phyloP scores from a whole-genome alignment of 441 rosid species.

The Adansonia grandidieri region DNA sequence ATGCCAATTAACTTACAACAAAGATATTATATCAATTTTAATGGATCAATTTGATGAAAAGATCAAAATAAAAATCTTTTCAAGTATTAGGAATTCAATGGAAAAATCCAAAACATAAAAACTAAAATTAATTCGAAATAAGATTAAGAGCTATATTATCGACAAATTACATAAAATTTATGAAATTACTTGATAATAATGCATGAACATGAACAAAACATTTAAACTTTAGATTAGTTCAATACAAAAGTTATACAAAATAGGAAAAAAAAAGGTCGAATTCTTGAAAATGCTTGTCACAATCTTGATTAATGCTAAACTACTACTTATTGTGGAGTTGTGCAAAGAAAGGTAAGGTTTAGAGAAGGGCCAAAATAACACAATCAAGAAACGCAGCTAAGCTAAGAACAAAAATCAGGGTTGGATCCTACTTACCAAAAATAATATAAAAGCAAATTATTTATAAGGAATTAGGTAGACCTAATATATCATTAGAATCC shows the following conservation, averaged over 20 bases:
- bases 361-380: not conserved
- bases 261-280: not conserved
- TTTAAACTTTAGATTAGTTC: not conserved
- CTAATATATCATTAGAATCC: constrained; percentile 6
- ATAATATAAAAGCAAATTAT: not conserved
- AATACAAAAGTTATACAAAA: not conserved
- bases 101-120: too few species aligned
- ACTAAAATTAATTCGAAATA: not conserved
- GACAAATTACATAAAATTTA: not conserved
- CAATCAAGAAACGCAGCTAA: not conserved
- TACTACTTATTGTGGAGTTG: not conserved
- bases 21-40: too few species aligned
- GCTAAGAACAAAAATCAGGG: not conserved
- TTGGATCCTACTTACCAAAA: not conserved
- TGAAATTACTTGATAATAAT: not conserved
- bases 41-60: not conserved
- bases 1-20: too few species aligned
- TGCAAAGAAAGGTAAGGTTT: not conserved
- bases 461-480: not conserved
- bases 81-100: too few species aligned
- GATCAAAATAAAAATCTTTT: too few species aligned
- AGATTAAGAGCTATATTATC: not conserved
- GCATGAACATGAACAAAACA: not conserved
- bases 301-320: not conserved
- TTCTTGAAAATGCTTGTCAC: not conserved